Base-by-base conservation (phyloP, 2,329 filamentous ascomycete genomes). In the Cadophora sp. region DNA sequence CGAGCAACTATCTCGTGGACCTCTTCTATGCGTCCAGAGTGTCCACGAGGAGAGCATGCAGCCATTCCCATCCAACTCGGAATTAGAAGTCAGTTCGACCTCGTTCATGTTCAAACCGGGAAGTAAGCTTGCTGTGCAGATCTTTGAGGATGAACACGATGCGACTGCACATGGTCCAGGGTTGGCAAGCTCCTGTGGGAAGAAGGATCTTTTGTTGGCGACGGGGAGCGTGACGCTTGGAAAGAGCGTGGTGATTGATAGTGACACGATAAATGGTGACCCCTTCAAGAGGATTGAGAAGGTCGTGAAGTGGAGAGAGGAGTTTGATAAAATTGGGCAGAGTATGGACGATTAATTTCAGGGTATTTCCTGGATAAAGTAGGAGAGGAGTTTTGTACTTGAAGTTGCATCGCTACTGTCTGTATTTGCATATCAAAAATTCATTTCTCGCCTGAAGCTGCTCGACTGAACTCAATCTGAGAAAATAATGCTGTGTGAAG, bases 221-320 rank as follows among this genome's bases (percentile, higher is more conserved):
- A 62, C 47, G 18, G 60, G 60, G 18, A 50, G n/a, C 1, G 16
- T 62, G 47, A 55, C 48, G 22, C 33, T 62, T 39, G 60, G 60
- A 4, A 55, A 53, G 20, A 39, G 30, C 6, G 48, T 62, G n/a
- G 47, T 41, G 33, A 20, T 62, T 4, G 60, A 62, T 14, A 62
- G 47, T 9, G 47, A 62, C 47, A 39, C 27, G 47, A 62, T 62
- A 3, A 62, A 62, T 24, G 30, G 9, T 22, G 60, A 63, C 45
- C 60, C 60, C 8, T 45, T 63, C 24, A 56, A 63, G 60, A 63
- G 39, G 18, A 22, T 43, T 11, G 20, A 56, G 33, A 55, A 47
- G 24, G 47, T 63, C 9, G 22, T 45, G 0, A 45, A 63, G 24
- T 63, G 48, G 60, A 63, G 24, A 63, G 48, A 63, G 33, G 60